Evolutionary conservation across 2,329 filamentous ascomycete species (phyloP), one percentile per base, ranked within the genome.

Genomic region (Claviceps maximensis): DNA sequence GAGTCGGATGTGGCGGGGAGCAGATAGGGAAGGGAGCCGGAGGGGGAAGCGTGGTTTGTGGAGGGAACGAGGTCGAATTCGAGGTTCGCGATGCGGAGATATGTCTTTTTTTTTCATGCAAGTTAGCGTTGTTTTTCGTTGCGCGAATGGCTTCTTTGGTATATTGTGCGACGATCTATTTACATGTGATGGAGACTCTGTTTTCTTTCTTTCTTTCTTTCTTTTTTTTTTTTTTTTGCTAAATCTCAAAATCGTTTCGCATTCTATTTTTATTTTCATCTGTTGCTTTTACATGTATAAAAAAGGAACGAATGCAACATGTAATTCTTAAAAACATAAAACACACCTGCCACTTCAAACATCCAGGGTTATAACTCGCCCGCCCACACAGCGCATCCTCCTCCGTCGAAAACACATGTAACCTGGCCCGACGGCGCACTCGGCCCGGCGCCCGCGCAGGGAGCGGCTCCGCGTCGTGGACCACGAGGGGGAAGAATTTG

Each of bases 331-430:
- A 9, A 45, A 13, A 45, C 10, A 27, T 8, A 15, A n/a, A 42
- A 67, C 80, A 59, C 62, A 91, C 89, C 86, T 97, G 93, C 89
- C 89, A 97, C 74, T 91, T 95, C 63, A 97, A 74, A 73, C 93
- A 98, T 54, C 83, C 82, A 12, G 93, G 93, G 66, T 97, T 97
- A 71, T 86, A 95, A 58, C 88, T 94, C 27, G 89, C 86, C 31
- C 74, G 70, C 4, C 82, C 82, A 41, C 64, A 64, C 53, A 68
- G 66, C 36, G 82, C 85, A 61, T 81, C 84, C n/a, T 76, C 71
- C 1, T 79, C 72, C 15, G 77, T 80, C 55, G 80, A 78, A 69
- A 96, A 97, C 53, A 95, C 75, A 67, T 89, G 89, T 9, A 98
- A 74, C 10, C 80, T 76, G 56, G 78, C 74, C 6, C 72, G 65